These are phyloP conservation scores for Daucus carota DNA, from an alignment of 129 eudicot species.

Conservation along the genomic window DNA sequence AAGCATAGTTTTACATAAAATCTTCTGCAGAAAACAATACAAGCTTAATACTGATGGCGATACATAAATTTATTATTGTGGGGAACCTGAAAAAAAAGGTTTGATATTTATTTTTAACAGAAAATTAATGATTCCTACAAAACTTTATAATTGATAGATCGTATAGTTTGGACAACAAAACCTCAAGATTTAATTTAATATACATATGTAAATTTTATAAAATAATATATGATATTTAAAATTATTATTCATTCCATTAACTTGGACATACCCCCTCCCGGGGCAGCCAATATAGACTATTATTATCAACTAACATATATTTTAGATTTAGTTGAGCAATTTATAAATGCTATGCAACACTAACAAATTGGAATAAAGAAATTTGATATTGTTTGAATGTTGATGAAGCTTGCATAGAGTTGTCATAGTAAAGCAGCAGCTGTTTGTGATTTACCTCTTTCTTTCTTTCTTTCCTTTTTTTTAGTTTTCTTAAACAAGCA, in stretches of 20 bases:
- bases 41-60: not conserved
- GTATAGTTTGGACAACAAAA: not conserved
- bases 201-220: no score
- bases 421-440: not conserved
- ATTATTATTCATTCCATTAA: no score
- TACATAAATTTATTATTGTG: not conserved
- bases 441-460: not conserved
- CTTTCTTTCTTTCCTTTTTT: no score
- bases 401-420: not conserved
- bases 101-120: not conserved
- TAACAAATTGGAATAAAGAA: not conserved
- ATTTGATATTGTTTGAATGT: not conserved
- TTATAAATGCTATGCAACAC: not conserved
- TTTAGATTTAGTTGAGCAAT: not conserved
- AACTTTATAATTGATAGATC: not conserved
- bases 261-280: no score
- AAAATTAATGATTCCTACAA: not conserved
- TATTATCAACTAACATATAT: not conserved
- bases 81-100: not conserved
- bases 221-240: no score
- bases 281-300: not conserved
- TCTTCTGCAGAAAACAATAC: not conserved
- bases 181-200: no score
- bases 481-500: not conserved
- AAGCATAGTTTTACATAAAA: not conserved